Percentiles rank a stretch among this genome's conserved stretches.
These are phyloP conservation scores for Cladosporium velox DNA, from an alignment of 2,329 filamentous ascomycete species.

Conservation along the genomic window DNA sequence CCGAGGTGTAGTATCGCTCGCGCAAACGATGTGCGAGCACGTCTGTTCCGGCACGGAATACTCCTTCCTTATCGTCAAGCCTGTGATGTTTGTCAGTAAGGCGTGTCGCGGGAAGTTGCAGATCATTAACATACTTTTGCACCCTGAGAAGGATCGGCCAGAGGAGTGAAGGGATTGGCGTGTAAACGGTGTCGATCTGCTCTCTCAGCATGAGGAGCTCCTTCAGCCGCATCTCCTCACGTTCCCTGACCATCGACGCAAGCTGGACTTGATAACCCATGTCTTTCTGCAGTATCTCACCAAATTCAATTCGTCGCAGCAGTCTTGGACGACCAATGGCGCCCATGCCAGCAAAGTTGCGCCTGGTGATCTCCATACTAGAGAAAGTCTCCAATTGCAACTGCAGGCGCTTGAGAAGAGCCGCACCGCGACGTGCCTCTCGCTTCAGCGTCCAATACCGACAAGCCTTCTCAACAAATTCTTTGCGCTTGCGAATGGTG, in stretches of 20 bases:
- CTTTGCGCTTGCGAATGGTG: constrained; percentile 80
- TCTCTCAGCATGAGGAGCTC: constrained; percentile 74
- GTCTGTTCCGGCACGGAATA: constrained; percentile 58
- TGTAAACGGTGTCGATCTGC: constrained; percentile 87
- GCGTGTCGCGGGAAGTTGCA: neutral
- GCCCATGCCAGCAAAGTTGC: constrained; percentile 95
- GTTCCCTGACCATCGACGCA: constrained; percentile 69
- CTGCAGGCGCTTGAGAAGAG: constrained; percentile 88
- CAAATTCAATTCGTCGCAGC: constrained; percentile 83
- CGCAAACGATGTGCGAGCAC: constrained; percentile 56
- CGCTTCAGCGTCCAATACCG: constrained; percentile 98
- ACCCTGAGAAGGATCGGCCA: constrained; percentile 78
- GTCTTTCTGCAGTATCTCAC: constrained; percentile 71
- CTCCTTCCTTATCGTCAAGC: constrained; percentile 58
- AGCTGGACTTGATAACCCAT: constrained; percentile 74
- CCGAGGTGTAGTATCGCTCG: constrained; percentile 61
- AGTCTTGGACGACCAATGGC: constrained; percentile 76
- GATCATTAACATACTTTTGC: constrained; percentile 64
- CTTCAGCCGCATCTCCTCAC: constrained; percentile 76
- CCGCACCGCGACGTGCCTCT: constrained; percentile 86
- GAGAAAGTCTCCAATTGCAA: constrained; percentile 95
- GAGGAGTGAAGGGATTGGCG: constrained; percentile 78
- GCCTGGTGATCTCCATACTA: constrained; percentile 92
- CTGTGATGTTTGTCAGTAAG: constrained; percentile 51
- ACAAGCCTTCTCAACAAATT: constrained; percentile 89